A percentile compares a stretch with the other conserved stretches of the same genome.
Evolutionary conservation across 2,329 filamentous ascomycete species (phyloP).

Genomic region (Elsinoe arachidis): DNA sequence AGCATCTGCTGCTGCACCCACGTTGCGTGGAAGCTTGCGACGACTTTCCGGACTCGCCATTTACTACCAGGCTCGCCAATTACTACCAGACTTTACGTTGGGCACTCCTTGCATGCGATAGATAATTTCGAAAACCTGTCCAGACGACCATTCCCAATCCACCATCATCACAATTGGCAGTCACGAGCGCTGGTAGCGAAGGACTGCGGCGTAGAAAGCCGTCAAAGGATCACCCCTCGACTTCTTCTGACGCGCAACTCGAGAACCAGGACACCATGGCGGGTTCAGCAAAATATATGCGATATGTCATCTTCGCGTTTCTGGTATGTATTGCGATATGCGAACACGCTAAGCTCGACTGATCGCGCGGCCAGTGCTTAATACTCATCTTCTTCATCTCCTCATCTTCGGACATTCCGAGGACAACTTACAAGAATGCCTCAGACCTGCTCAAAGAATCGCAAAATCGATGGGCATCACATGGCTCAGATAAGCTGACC

Average conservation of each 20-base stretch:
- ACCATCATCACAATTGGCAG: not conserved
- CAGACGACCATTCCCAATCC: not conserved
- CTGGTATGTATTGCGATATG: constrained; percentile 53
- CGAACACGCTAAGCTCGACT: not conserved
- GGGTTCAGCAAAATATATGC: constrained; percentile 62
- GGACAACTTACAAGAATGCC: constrained; percentile 27
- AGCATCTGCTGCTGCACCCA: not conserved
- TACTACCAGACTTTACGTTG: not conserved
- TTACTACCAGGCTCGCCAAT: too few species aligned
- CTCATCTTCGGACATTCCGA: constrained; percentile 41
- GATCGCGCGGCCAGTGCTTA: constrained; percentile 42
- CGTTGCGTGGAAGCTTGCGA: constrained; percentile 12
- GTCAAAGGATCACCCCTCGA: not conserved
- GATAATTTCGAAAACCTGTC: not conserved
- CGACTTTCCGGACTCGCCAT: constrained; percentile 1
- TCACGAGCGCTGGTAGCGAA: constrained; percentile 9
- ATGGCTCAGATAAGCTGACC: constrained; percentile 21
- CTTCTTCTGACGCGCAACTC: not conserved
- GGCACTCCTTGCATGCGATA: constrained; percentile 3
- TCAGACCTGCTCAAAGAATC: constrained; percentile 28
- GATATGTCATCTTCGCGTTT: constrained; percentile 69
- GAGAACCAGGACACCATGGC: constrained; percentile 44
- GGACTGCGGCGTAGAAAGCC: constrained; percentile 13
- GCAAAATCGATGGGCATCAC: constrained; percentile 19
- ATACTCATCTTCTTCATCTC: constrained; percentile 77